Conservation (phyloP, 2,329 filamentous ascomycete species). For the Alternaria incomplexa region DNA sequence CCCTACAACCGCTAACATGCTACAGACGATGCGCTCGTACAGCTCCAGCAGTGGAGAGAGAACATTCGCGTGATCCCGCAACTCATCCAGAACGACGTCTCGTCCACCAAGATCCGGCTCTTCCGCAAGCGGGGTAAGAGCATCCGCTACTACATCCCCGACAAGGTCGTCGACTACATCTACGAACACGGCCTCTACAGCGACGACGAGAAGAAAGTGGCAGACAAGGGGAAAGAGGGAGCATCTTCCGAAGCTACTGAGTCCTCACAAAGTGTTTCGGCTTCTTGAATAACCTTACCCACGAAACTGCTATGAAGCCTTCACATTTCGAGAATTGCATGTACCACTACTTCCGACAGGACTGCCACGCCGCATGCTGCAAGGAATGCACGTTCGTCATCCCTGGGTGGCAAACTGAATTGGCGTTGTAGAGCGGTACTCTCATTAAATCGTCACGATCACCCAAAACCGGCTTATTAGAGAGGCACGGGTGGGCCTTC, state of each 20-base stretch:
- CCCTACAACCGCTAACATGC: constrained; percentile 13
- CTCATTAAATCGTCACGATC: constrained; percentile 9
- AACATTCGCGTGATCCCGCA: constrained; percentile 90
- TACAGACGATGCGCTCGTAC: constrained; percentile 78
- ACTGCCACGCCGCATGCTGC: constrained; percentile 19
- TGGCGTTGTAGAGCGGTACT: constrained; percentile 7
- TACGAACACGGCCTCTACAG: constrained; percentile 49
- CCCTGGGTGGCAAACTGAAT: constrained; percentile 8
- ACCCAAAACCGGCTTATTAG: constrained; percentile 8
- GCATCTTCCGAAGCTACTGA: constrained; percentile 26
- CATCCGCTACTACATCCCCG: constrained; percentile 51
- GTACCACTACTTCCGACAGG: constrained; percentile 22
- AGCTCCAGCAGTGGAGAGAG: constrained; percentile 79
- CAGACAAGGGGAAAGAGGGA: constrained; percentile 44
- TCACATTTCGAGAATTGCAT: background rate
- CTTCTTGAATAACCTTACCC: constrained; percentile 16
- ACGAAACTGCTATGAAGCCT: background rate
- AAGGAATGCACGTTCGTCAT: background rate
- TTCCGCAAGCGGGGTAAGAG: constrained; percentile 59
- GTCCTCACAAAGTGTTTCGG: constrained; percentile 27
- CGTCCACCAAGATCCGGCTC: constrained; percentile 80
- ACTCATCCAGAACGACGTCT: constrained; percentile 85
- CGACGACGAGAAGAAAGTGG: constrained; percentile 46
- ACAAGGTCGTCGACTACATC: constrained; percentile 49
- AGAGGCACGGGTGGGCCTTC: constrained; percentile 26